Base-by-base conservation (phyloP, 2,329 filamentous ascomycete genomes). In the Calonectria crousiana region DNA sequence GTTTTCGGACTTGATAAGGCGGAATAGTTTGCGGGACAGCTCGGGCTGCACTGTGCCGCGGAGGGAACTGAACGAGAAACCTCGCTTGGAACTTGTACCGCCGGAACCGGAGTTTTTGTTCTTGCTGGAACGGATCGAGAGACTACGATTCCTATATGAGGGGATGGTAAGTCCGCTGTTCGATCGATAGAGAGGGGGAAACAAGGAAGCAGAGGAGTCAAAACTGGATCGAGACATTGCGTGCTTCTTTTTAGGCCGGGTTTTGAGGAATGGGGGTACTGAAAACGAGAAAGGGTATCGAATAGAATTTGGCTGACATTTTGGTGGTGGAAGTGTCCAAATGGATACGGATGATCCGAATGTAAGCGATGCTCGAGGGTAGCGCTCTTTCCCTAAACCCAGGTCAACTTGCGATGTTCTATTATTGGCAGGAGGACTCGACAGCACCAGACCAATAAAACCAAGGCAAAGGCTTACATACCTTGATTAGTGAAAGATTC, bases 1-100 rank as follows among this genome's bases (percentile, higher is more conserved):
- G 88, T 98, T 98, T 86, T 97, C 94, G 65, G 94, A 95, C 88
- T 99, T 99, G 89, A 98, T 98, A 75, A 99, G 90, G 80, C 93
- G 94, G 89, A 93, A 97, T 67, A 99, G 92, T 83, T 93, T 95
- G 85, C 95, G 95, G 80, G 95, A 95, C 34, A 98, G 91, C 84
- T 98, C 95, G 6, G 96, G 95, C 83, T 98, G 95, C 80, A 93
- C 91, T 64, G 93, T 92, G 71, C 95, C 95, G 67, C 96, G 95
- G 70, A 99, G 92, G 26, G 95, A 97, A 77, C 91, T 92, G 87
- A 98, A 94, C 73, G 93, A 94, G 88, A 98, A 98, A 82, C 92
- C 93, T 83, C 94, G 92, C 80, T 90, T 92, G 75, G 83, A 82
- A 71, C 87, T 82, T 60, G 83, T 81, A 79, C 78, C 76, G 30